Evolutionary conservation across 805 yeast species (phyloP), one percentile per base, ranked within the genome.

Genomic region (Saccharomycopsis sp.): DNA sequence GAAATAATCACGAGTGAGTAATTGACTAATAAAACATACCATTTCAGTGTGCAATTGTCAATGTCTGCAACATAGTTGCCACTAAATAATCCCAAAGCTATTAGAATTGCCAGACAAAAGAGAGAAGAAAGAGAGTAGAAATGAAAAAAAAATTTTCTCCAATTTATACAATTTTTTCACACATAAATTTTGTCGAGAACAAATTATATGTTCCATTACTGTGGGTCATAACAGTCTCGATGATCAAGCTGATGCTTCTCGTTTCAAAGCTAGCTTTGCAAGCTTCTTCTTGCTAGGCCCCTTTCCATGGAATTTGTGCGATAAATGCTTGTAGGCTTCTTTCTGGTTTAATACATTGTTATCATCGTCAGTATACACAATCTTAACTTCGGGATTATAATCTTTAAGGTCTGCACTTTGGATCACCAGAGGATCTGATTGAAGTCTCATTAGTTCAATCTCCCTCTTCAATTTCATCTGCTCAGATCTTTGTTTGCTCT

Each of bases 251-350:
- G n/a, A n/a, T n/a, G n/a, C n/a, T n/a, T n/a, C n/a, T n/a, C 58
- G 38, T 19, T 24, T 38, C 35, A 41, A 17, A n/a, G 20, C 17
- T 47, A 34, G 25, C 54, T 57, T 60, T 15, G 60, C 58, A 20
- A 57, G 61, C 23, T 61, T 61, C 23, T 52, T 49, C n/a, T 61
- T 61, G 23, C 60, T 58, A 23, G 57, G 57, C 3, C 54, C 60
- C 35, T 62, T 61, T 5, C 86, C 86, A 66, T 82, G 86, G 66
- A 81, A 82, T 64, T 79, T 75, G 58, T 80, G 85, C 19, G 84
- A 80, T 55, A 81, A 67, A 59, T 76, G 75, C 68, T 82, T 82
- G 71, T 74, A 82, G 2, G 87, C 86, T 61, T 78, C 77, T 64
- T 81, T 82, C 7, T 77, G 73, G 54, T 70, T 66, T n/a, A 82